phyloP scores from a whole-genome alignment of 306 rosid species.

The Hippophae rhamnoides region DNA sequence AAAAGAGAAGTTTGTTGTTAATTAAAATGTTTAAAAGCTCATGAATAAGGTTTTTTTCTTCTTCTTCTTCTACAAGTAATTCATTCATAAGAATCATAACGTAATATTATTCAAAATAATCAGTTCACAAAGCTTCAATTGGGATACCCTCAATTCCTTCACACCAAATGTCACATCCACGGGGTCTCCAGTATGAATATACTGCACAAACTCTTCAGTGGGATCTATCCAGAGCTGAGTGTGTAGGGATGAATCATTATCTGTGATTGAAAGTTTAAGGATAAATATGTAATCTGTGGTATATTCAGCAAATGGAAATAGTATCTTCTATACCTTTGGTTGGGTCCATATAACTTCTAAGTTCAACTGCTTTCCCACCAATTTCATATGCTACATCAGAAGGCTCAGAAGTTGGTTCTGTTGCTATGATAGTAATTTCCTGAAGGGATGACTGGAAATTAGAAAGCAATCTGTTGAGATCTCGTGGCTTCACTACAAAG shows the following conservation, averaged over 20 bases:
- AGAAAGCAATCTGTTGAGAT: constrained; percentile 71
- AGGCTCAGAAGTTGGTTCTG: constrained; percentile 66
- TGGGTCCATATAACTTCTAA: constrained; percentile 89
- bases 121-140: constrained; percentile 11
- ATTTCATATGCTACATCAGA: constrained; percentile 64
- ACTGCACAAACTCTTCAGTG: constrained; percentile 76
- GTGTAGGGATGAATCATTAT: constrained; percentile 64
- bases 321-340: constrained; percentile 52
- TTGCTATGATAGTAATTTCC: constrained; percentile 84
- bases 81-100: neutral
- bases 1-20: too few relatives aligned
- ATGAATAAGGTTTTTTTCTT: too few relatives aligned
- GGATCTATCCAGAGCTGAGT: constrained; percentile 99
- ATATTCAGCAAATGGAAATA: constrained; percentile 10
- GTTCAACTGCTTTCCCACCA: constrained; percentile 92
- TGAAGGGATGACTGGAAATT: constrained; percentile 93
- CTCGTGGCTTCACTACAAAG: constrained; percentile 83
- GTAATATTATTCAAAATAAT: constrained; percentile 1
- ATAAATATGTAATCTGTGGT: constrained; percentile 14
- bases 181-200: constrained; percentile 74
- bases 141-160: constrained; percentile 80
- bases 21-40: too few relatives aligned
- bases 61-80: neutral
- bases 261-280: constrained; percentile 34
- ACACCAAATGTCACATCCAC: constrained; percentile 87